These are phyloP conservation scores for Flaveria ramosissima DNA, from an alignment of 129 eudicot genomes.

Conservation along the genomic window DNA sequence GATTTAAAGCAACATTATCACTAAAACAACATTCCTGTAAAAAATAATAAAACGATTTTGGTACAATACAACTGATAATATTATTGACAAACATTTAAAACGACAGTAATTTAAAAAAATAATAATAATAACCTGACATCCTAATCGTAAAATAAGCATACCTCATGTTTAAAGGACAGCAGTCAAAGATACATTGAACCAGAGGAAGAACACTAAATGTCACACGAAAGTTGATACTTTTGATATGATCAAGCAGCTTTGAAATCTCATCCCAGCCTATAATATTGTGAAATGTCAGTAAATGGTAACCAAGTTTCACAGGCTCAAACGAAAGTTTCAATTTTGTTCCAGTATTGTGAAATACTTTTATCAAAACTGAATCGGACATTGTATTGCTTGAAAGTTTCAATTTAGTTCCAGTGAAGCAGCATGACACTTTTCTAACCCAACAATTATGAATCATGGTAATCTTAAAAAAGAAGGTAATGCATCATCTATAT, in stretches of 20 bases:
- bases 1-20: slow-evolving; percentile 76
- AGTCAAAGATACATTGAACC: slow-evolving; percentile 99
- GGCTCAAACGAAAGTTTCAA: neutral
- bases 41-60: neutral
- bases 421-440: neutral
- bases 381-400: neutral
- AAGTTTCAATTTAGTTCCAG: too few relatives aligned
- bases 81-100: neutral
- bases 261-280: slow-evolving; percentile 99
- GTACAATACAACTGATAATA: slow-evolving; percentile 5
- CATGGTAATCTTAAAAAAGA: too few relatives aligned
- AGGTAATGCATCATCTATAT: too few relatives aligned
- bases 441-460: neutral
- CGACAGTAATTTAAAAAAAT: neutral
- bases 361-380: neutral
- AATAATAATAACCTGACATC: neutral
- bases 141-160: slow-evolving; percentile 19
- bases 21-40: slow-evolving; percentile 85
- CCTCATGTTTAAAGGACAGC: slow-evolving; percentile 64
- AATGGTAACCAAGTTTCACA: neutral
- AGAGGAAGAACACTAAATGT: slow-evolving; percentile 73
- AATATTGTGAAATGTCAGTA: slow-evolving; percentile 5
- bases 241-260: slow-evolving; percentile 71
- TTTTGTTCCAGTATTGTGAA: neutral
- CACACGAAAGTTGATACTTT: slow-evolving; percentile 53